Percentiles rank a stretch among this genome's conserved stretches.
Conservation (phyloP, 345 rosid species). For the Euphorbia peplus region DNA sequence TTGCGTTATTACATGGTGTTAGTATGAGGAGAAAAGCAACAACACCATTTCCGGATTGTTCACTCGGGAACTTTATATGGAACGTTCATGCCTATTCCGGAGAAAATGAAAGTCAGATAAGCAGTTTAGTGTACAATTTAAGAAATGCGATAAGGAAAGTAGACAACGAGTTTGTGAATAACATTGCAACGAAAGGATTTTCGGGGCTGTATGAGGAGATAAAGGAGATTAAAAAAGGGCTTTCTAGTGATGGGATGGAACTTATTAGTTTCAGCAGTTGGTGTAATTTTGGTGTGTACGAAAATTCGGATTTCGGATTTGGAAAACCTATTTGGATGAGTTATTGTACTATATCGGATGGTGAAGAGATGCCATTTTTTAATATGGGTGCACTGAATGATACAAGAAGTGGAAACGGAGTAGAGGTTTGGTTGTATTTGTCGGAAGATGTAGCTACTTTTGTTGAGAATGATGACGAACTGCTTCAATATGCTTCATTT, state of each 20-base stretch:
- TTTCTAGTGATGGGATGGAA: not conserved
- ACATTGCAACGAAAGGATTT: not conserved
- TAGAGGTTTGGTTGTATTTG: no score
- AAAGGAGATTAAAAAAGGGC: not conserved
- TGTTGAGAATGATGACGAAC: no score
- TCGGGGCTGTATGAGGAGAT: not conserved
- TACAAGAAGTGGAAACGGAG: no score
- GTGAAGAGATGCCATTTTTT: no score
- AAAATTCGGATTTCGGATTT: not conserved
- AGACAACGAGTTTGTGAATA: not conserved
- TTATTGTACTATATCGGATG: no score
- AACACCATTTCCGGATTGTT: conserved; percentile 3
- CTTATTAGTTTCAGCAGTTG: not conserved
- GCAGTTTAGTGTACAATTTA: not conserved
- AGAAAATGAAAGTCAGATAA: not conserved
- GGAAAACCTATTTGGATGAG: not conserved
- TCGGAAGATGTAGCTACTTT: no score
- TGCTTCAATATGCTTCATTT: no score
- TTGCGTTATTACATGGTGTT: not conserved
- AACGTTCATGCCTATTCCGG: not conserved
- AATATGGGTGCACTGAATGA: no score
- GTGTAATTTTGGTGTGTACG: conserved; percentile 1
- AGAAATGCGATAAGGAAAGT: conserved; percentile 8
- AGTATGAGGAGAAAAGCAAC: not conserved
- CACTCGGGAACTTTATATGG: conserved; percentile 7